Evolutionary conservation across 768 basidiomycete genomes (phyloP), one percentile per base, ranked within the genome.

Genomic region (Leucocoprinus birnbaumii): DNA sequence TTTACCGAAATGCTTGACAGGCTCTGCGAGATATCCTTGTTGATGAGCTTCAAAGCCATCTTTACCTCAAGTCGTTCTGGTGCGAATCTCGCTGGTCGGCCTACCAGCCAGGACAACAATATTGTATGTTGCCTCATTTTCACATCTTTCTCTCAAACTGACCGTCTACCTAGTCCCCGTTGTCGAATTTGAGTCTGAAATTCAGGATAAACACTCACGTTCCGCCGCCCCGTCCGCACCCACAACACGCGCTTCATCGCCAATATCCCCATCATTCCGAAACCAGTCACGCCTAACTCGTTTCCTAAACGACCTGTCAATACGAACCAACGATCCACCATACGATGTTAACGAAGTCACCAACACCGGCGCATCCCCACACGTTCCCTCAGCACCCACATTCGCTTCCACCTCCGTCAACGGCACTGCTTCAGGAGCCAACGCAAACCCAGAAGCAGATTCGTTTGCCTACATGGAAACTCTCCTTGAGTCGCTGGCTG

Each of bases 61-160:
- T 99, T n/a, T 99, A 97, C 70, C 83, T 99, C 57, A 97, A 96
- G 65, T 91, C 89, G 0, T 96, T 94, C 68, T 97, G 94, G 85
- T 94, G 92, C 65, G 96, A 98, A 61, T 82, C 86, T 4, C 84
- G 96, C 26, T 99, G 97, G 97, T 77, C 84, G 16, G 71, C 89
- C 0, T 98, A 97, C 66, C 72, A 79, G 10, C 85, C 87, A 0
- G 87, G 88, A 51, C 97, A 98, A 66, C 80, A 84, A 53, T 69
- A 71, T 10, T 79, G 95, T 95, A 63, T 71, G 91, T 73, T 22
- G 0, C 19, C 4, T 50, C 21, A 35, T 25, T 8, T n/a, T 46
- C 38, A 43, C 58, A 9, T 16, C 51, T 24, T 11, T 19, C 38
- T 14, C 38, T 13, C 16, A 11, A 16, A n/a, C 13, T 38, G 4